A percentile compares a stretch with the other conserved stretches of the same genome.
Evolutionary conservation across 345 rosid species (phyloP).

Genomic region (Populus davidiana): DNA sequence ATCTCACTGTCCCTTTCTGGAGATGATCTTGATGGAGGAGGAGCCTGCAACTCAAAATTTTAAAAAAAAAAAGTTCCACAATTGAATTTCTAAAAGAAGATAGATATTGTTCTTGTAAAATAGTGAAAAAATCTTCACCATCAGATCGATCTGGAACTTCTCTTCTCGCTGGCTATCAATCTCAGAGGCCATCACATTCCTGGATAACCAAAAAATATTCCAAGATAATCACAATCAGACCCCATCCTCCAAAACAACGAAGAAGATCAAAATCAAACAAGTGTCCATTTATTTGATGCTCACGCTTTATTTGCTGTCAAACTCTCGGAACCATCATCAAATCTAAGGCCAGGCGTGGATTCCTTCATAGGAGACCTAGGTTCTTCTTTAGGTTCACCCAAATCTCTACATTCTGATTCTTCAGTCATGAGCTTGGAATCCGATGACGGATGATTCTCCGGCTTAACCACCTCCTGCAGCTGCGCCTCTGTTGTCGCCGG

Average conservation of each 20-base stretch:
- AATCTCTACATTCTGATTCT: constrained; percentile 40
- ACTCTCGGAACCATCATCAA: constrained; percentile 51
- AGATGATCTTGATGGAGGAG: constrained; percentile 79
- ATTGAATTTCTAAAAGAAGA: not conserved
- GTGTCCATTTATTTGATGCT: constrained; percentile 8
- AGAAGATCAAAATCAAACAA: not conserved
- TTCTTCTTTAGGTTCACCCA: constrained; percentile 44
- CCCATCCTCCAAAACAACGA: not conserved
- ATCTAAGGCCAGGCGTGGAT: constrained; percentile 42
- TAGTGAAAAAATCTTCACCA: constrained; percentile 50
- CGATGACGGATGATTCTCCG: not conserved
- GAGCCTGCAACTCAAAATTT: constrained; percentile 47
- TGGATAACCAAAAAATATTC: constrained; percentile 20
- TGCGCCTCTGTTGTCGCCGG: not conserved
- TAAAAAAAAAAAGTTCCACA: not conserved
- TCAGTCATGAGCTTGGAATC: constrained; percentile 40
- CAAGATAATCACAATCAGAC: not conserved
- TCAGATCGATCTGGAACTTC: constrained; percentile 97
- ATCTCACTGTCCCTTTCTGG: constrained; percentile 73
- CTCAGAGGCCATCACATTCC: constrained; percentile 40
- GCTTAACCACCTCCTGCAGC: constrained; percentile 8
- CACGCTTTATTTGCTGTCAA: constrained; percentile 49
- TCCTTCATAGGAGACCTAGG: constrained; percentile 56
- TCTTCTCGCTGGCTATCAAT: constrained; percentile 50
- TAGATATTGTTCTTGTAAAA: not conserved